Percentiles rank a stretch among this genome's conserved stretches.
phyloP scores from a whole-genome alignment of 2,329 filamentous ascomycete genomes.

The Penicillium sp. region DNA sequence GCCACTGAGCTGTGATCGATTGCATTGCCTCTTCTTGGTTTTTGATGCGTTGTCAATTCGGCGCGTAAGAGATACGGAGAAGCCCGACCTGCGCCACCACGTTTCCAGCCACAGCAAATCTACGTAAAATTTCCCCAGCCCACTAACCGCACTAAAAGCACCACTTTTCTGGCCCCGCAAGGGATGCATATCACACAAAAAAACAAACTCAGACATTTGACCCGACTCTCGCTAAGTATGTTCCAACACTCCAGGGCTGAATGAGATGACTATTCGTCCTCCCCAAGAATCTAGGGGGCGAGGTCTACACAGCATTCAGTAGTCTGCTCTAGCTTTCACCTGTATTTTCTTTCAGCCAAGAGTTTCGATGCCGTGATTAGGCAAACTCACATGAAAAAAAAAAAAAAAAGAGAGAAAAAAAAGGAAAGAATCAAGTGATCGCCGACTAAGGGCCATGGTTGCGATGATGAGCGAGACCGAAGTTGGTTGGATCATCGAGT shows the following conservation, averaged over 20 bases:
- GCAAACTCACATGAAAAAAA: not conserved
- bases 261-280: not conserved
- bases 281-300: slow-evolving; percentile 6
- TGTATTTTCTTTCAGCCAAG: not conserved
- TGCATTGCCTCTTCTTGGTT: no score
- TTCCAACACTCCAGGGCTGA: not conserved
- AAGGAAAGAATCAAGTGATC: not conserved
- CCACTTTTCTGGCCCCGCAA: slow-evolving; percentile 8
- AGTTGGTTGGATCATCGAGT: slow-evolving; percentile 10
- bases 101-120: slow-evolving; percentile 2
- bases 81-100: slow-evolving; percentile 7
- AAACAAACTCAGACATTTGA: not conserved
- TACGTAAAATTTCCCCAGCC: not conserved
- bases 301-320: not conserved
- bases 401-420: not conserved
- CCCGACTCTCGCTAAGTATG: not conserved
- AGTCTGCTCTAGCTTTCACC: not conserved
- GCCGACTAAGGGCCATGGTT: slow-evolving; percentile 6
- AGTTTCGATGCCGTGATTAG: not conserved
- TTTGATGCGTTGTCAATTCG: no score
- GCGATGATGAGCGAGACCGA: slow-evolving; percentile 14
- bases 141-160: not conserved
- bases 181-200: slow-evolving; percentile 10
- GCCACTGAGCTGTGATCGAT: not conserved
- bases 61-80: not conserved